Base-by-base conservation (phyloP, 2,329 filamentous ascomycete species). In the Nemania bipapillata region DNA sequence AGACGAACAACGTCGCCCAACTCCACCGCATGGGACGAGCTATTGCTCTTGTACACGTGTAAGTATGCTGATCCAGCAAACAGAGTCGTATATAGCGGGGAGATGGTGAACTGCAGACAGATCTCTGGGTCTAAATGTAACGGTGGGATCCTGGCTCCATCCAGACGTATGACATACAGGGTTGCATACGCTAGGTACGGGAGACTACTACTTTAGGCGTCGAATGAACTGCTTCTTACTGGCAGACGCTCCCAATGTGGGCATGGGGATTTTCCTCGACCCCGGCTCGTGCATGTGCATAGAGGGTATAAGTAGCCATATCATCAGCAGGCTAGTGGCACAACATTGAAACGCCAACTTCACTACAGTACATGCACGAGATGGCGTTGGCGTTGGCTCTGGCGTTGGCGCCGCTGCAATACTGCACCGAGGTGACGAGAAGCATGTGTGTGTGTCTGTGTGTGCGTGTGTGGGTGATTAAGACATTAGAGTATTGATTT, bases 141-240 rank as follows among this genome's bases (percentile, higher is more conserved):
- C 32, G 22, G 53, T 63, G 58, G 63, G 42, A 37, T 58, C 58
- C 32, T 56, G 11, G 50, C 40, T 45, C 56, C 57, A 61, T 62
- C 52, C n/a, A 53, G 58, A 63, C 54, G 65, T 63, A 67, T 45
- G 49, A 67, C 54, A 60, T 68, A 30, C 65, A 68, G 40, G 60
- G 54, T 53, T 55, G 53, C 53, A 28, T 45, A 55, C 55, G 20
- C 49, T 52, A 52, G 12, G 12, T 30, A 28, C 12, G 15, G 30
- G 28, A 54, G 28, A 24, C 52, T 52, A 52, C 15, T 52, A 28
- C 24, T 20, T n/a, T 53, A 20, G 50, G 26, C n/a, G 50, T 17
- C 20, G 28, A 24, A 24, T 53, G 20, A 24, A 53, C 15, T 53
- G 8, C 15, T 53, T 53, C 15, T 50, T 45, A 49, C 45, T 49